phyloP scores from a whole-genome alignment of 176 grass and related monocot species.

The Secale cereale region DNA sequence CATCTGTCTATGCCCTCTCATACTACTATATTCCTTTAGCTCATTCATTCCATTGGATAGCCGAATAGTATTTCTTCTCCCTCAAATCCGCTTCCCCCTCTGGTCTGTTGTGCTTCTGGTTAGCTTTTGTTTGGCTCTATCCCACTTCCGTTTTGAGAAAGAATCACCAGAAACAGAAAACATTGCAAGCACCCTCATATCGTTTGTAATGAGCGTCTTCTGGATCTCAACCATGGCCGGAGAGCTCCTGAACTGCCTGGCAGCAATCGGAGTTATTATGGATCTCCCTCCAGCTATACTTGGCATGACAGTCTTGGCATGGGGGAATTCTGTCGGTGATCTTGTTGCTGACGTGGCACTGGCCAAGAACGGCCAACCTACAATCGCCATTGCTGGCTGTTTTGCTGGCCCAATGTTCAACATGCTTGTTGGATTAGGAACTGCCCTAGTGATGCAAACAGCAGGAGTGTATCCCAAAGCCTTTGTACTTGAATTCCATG shows the following conservation, averaged over 20 bases:
- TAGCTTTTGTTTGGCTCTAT: slow-evolving; percentile 63
- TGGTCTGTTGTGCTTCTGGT: slow-evolving; percentile 70
- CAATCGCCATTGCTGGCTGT: slow-evolving; percentile 85
- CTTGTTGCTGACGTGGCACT: slow-evolving; percentile 77
- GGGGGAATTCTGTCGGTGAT: slow-evolving; percentile 94
- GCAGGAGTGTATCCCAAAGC: slow-evolving; percentile 65
- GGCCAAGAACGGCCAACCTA: slow-evolving; percentile 66
- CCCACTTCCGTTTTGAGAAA: slow-evolving; percentile 65
- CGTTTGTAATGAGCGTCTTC: slow-evolving; percentile 86
- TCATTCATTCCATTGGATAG: slow-evolving; percentile 76
- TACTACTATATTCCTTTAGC: slow-evolving; percentile 71
- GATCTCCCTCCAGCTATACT: slow-evolving; percentile 79
- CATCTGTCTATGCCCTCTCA: slow-evolving; percentile 78
- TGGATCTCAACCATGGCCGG: slow-evolving; percentile 96
- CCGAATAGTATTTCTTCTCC: slow-evolving; percentile 77
- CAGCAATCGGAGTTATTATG: slow-evolving; percentile 75
- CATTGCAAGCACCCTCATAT: slow-evolving; percentile 48
- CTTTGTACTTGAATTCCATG: slow-evolving; percentile 77
- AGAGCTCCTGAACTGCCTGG: slow-evolving; percentile 90
- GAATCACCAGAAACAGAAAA: slow-evolving; percentile 52
- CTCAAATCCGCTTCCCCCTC: slow-evolving; percentile 56
- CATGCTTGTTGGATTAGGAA: slow-evolving; percentile 85
- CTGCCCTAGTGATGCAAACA: slow-evolving; percentile 77
- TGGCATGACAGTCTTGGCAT: slow-evolving; percentile 87
- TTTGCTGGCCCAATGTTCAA: slow-evolving; percentile 98